Base-by-base conservation (phyloP, 1,139 yeast species). In the Yamadazyma buinensis region DNA sequence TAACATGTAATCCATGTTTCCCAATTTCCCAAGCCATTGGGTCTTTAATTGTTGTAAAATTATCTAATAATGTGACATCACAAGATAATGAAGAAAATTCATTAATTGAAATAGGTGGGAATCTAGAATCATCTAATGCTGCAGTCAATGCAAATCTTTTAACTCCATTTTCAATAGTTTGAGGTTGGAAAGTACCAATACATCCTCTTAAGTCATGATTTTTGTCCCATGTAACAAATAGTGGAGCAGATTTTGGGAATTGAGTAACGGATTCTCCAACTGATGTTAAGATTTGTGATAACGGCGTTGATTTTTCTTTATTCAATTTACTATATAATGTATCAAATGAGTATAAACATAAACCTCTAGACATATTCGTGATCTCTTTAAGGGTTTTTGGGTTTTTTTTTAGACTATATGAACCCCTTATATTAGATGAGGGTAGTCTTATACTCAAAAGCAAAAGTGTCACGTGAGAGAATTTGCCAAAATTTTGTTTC, bases 161-260 rank as follows among this genome's bases (percentile, higher is more conserved):
- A 2, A 88, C 72, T 0, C 95, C 96, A 1, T 52, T 38, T 19
- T 71, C 79, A 8, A 85, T 49, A 3, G 56, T 54, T 12, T 59
- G 50, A 25, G 61, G 57, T 21, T 33, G 34, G 53, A 92, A 90
- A 0, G 96, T 90, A 1, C 98, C 98, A 37, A 92, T 92, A 52
- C 98, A 92, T 0, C 98, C 98, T 34, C 97, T 67, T 32, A 92
- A 64, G 13, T 66, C 61, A 36, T 68, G 57, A 31, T 61, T 48
- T 30, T 72, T 75, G 52, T 82, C 79, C 95, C 96, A 92, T 0
- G 97, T 90, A 23, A 92, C 82, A 59, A 92, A 92, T 24, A 92
- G 58, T 1, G 76, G 75, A 2, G 74, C 69, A n/a, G 48, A 40
- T 3, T 38, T 12, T 0, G 97, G 95, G 29, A 67, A 59, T 7